Evolutionary conservation across 352 stramenopile species (phyloP).

Genomic region (Pythium aristosporum): DNA sequence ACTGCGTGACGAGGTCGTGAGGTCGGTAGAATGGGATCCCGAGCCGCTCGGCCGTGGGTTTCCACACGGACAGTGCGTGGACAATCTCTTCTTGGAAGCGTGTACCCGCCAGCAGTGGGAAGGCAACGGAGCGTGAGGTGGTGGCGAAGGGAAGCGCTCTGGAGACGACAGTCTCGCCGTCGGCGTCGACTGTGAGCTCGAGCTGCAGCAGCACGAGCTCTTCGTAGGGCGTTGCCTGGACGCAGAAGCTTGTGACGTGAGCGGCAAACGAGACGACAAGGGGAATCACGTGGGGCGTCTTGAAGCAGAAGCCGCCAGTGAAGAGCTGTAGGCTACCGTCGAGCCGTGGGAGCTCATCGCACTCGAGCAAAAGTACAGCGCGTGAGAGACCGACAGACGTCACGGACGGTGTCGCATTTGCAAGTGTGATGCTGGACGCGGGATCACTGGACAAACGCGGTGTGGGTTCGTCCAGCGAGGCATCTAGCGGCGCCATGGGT

Average conservation of each 20-base stretch:
- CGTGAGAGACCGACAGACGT: constrained; percentile 30
- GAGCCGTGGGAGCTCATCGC: constrained; percentile 38
- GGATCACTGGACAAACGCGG: background rate
- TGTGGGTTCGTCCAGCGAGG: constrained; percentile 22
- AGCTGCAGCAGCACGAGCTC: constrained; percentile 67
- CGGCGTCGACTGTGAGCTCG: constrained; percentile 33
- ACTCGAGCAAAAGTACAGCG: constrained; percentile 51
- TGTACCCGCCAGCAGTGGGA: constrained; percentile 59
- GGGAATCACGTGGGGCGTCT: constrained; percentile 49
- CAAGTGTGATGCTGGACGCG: constrained; percentile 20
- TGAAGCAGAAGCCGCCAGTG: constrained; percentile 59
- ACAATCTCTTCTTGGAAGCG: constrained; percentile 71
- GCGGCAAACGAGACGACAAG: constrained; percentile 64
- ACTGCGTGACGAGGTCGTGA: constrained; percentile 37
- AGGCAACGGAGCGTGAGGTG: constrained; percentile 31
- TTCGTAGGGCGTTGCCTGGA: constrained; percentile 54
- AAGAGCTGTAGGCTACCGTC: constrained; percentile 56
- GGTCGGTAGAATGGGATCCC: constrained; percentile 57
- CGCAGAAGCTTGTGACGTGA: constrained; percentile 45
- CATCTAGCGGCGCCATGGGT: constrained; percentile 37
- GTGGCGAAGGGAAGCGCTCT: constrained; percentile 40
- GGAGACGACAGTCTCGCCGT: constrained; percentile 19
- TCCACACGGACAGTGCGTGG: constrained; percentile 53
- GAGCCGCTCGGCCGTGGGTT: constrained; percentile 37
- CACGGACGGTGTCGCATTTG: constrained; percentile 9